Percentiles rank a stretch among this genome's conserved stretches.
Conservation (phyloP, 2,329 filamentous ascomycete genomes). For the Tolypocladium endophyticum region DNA sequence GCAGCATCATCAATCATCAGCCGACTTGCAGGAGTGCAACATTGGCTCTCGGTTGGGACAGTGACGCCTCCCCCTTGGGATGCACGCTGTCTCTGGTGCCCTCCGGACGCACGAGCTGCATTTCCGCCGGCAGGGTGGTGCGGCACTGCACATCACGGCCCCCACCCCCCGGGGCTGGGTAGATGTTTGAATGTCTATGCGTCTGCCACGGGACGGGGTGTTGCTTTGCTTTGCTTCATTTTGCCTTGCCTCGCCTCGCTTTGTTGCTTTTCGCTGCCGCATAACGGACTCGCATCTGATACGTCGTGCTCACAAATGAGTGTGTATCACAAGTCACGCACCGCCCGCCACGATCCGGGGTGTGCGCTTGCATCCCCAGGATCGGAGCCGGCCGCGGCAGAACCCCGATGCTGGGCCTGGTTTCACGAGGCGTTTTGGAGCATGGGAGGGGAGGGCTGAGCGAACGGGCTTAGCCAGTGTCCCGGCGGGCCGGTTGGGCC, state of each 20-base stretch:
- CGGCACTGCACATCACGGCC: background rate
- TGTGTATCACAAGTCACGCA: background rate
- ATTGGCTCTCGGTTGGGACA: background rate
- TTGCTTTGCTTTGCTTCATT: background rate
- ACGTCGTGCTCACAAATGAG: background rate
- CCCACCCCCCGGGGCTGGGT: background rate
- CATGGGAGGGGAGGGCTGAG: background rate
- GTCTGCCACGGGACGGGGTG: background rate
- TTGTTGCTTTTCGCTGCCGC: background rate
- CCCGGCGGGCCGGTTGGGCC: background rate
- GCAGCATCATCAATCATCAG: background rate
- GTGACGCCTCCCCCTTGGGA: background rate
- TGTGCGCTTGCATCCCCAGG: background rate
- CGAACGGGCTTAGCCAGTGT: background rate
- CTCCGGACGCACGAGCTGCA: conserved; percentile 1
- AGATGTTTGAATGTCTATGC: background rate
- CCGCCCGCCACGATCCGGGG: background rate
- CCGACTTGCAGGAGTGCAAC: background rate
- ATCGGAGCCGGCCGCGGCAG: conserved; percentile 1
- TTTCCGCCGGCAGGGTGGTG: conserved; percentile 1
- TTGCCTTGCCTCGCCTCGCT: background rate
- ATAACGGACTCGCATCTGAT: background rate
- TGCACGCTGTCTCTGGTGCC: background rate
- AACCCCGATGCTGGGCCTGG: background rate
- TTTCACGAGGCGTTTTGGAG: background rate